Base-by-base conservation (phyloP, 331 rosid genomes). In the Prunus yedoensis region DNA sequence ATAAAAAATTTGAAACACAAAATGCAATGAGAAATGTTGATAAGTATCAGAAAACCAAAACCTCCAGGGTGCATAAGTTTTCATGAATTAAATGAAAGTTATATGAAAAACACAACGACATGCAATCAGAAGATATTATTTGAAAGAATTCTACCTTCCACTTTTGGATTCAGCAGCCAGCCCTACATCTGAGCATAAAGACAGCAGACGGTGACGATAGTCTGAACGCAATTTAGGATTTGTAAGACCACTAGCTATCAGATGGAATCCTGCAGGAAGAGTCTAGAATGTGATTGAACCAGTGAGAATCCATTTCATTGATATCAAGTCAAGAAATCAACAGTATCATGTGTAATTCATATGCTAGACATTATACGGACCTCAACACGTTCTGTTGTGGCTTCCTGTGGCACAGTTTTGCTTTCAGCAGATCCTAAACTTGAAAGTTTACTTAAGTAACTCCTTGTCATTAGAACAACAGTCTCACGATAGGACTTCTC, bases 401-500 rank as follows among this genome's bases (percentile, higher is more conserved):
- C 97, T 88, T 94, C 97, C 38, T 88, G 76, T 74, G 96, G 94
- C 81, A 90, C 88, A 61, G 97, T 94, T 88, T 83, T 92, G 87
- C 89, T 92, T 79, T 92, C 99, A 72, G 88, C 95, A 71, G 97
- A 92, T 78, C 97, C 99, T 76, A 92, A 84, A 81, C 79, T 88
- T 15, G 97, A 89, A 74, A 92, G 96, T 83, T 94, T 94, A 79
- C 84, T 86, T 73, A 94, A 77, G 90, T 94, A 94, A 90, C 97
- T 92, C 85, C 99, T 91, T 68, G 96, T 94, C 94, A 94, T 84
- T 87, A 94, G 77, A 86, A 94, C 99, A 75, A 94, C 92, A 21
- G 99, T 90, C 88, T 94, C 99, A n/a, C 97, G 97, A 81, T 94
- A 94, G 77, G 99, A 90, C 89, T 94, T 94, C 77, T 94, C 99